Evolutionary conservation across 345 rosid genomes (phyloP), one percentile per base, ranked within the genome.

Genomic region (Durio zibethinus): DNA sequence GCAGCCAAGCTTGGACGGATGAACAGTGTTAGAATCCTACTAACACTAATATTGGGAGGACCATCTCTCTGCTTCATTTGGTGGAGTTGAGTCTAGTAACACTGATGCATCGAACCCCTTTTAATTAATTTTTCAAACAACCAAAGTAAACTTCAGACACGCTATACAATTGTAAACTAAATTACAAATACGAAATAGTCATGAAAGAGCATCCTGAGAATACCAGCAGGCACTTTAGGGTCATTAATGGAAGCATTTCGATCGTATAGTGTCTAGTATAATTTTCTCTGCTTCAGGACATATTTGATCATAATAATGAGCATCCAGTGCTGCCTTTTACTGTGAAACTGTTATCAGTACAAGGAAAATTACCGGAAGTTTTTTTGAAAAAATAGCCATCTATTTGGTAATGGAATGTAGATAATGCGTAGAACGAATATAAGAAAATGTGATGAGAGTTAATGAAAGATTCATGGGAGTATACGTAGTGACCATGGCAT

Each of bases 71-170:
- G 98, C 93, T 88, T 90, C 84, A 80, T 86, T 91, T 81, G 77
- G 75, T 4, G 77, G 87, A 0, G 91, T 85, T 0, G 94, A 91
- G 75, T 89, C 91, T 38, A 91, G 84, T 86, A 92, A 74, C 76
- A 92, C 77, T 0, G 98, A 94, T 4, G 93, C 94, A 77, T 94
- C 97, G 64, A 97, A 94, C 72, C 97, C 98, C 98, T 94, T n/a
- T n/a, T n/a, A n/a, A 31, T 7, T 4, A 27, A 63, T 67, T 64
- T 76, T 61, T 21, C 36, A 52, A 57, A 27, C 21, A 47, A 69
- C n/a, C 18, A 68, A 25, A 27, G 12, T 25, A 23, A 69, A 29
- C 38, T 69, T 47, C n/a, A 69, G 57, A 45, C 36, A 8, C 43
- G 20, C 0, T 14, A 11, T 10, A 60, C 10, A 25, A 25, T 25